Evolutionary conservation across 257 asterid species (phyloP).

Genomic region (Solanum gracilifrons): DNA sequence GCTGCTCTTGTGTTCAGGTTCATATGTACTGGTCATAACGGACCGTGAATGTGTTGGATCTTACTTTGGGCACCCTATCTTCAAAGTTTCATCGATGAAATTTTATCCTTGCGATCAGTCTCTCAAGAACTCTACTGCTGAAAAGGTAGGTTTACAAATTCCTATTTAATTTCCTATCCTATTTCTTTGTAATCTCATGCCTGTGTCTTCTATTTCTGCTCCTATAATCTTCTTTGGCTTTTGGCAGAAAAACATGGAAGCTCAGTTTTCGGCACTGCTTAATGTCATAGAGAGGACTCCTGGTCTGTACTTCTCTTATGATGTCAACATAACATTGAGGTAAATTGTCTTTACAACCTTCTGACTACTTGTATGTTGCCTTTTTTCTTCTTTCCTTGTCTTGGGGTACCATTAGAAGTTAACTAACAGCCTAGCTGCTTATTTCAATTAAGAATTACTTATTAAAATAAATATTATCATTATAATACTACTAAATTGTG

Average conservation of each 20-base stretch:
- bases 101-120: slow-evolving; percentile 74
- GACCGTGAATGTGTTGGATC: slow-evolving; percentile 80
- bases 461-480: not conserved
- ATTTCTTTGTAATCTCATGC: slow-evolving; percentile 1
- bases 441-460: not conserved
- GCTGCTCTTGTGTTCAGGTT: slow-evolving; percentile 36
- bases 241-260: slow-evolving; percentile 71
- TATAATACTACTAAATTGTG: not conserved
- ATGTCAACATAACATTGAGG: slow-evolving; percentile 90
- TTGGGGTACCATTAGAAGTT: not conserved
- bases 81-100: slow-evolving; percentile 66
- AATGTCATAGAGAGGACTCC: slow-evolving; percentile 58
- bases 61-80: slow-evolving; percentile 67
- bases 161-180: not conserved
- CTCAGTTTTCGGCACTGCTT: slow-evolving; percentile 57
- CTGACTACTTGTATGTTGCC: not conserved
- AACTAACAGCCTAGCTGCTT: not conserved
- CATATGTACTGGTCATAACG: slow-evolving; percentile 62
- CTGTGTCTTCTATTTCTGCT: slow-evolving; percentile 4
- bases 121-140: slow-evolving; percentile 54
- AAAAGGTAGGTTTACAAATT: slow-evolving; percentile 39
- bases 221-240: slow-evolving; percentile 10
- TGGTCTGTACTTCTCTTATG: slow-evolving; percentile 83
- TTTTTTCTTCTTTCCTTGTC: not conserved
- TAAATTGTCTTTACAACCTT: slow-evolving; percentile 8